Base-by-base conservation (phyloP, 2,329 filamentous ascomycete genomes). In the Orbilia quercus region DNA sequence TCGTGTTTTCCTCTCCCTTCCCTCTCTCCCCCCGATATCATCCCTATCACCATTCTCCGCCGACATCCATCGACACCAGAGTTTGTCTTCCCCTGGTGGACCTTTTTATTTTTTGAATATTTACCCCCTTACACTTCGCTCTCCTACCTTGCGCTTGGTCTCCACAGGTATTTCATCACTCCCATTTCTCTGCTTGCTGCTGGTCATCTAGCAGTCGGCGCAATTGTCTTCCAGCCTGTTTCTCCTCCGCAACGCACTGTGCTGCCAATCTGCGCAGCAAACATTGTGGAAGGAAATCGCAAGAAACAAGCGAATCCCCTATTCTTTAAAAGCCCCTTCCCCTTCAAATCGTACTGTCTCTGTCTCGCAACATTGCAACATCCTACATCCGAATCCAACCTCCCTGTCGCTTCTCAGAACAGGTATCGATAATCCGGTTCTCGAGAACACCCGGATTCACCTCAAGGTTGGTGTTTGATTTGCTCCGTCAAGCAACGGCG, bases 401-500 rank as follows among this genome's bases (percentile, higher is more conserved):
- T 31, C n/a, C n/a, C n/a, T n/a, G n/a, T n/a, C n/a, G n/a, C n/a
- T n/a, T n/a, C n/a, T n/a, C n/a, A n/a, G n/a, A n/a, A n/a, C n/a
- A n/a, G n/a, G n/a, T n/a, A n/a, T n/a, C n/a, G n/a, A n/a, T n/a
- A n/a, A n/a, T n/a, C n/a, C n/a, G n/a, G n/a, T n/a, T n/a, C n/a
- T n/a, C n/a, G n/a, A n/a, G n/a, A n/a, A n/a, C n/a, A n/a, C n/a
- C n/a, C n/a, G n/a, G n/a, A n/a, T 53, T 71, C 59, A 23, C 40
- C 25, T 57, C 45, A 48, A 65, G 58, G 53, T 72, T 60, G 45
- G 59, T 72, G 59, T 59, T 59, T 54, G 59, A 59, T 64, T 72
- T 31, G 34, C 62, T 59, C 67, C 67, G 58, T 72, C 66, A 65
- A 54, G 53, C 53, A 59, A 23, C 59, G 53, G 59, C 38, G 44